Conservation (phyloP, 768 basidiomycete species). For the Suillus clintonianus region DNA sequence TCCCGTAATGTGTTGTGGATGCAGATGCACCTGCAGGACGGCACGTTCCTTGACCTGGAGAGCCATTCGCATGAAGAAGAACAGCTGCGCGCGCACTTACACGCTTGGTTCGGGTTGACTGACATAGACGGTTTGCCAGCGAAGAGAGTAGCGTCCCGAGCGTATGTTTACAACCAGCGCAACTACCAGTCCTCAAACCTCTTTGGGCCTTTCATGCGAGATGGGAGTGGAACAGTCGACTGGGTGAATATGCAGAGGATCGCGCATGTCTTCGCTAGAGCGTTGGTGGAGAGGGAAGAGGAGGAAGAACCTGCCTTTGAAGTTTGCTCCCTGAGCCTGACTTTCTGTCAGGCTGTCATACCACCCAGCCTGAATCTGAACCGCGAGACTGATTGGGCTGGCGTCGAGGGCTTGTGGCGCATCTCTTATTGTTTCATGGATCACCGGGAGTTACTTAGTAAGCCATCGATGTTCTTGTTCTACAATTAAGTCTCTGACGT, state of each 20-base stretch:
- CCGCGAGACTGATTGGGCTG: constrained; percentile 31
- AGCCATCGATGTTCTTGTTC: constrained; percentile 24
- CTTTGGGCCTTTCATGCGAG: constrained; percentile 58
- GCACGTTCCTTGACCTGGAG: constrained; percentile 45
- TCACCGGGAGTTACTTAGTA: constrained; percentile 65
- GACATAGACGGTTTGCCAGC: constrained; percentile 36
- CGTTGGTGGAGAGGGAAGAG: constrained; percentile 44
- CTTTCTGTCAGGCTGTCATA: constrained; percentile 54
- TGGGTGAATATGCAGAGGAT: constrained; percentile 62
- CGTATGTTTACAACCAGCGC: constrained; percentile 62
- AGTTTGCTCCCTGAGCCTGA: constrained; percentile 46
- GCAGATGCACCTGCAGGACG: constrained; percentile 41
- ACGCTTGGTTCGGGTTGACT: constrained; percentile 60
- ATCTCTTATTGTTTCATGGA: constrained; percentile 71
- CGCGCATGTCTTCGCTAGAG: constrained; percentile 57
- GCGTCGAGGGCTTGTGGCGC: constrained; percentile 59
- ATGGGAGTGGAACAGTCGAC: constrained; percentile 48
- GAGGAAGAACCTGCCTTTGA: constrained; percentile 32
- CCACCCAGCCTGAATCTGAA: constrained; percentile 38
- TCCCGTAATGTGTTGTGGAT: constrained; percentile 58
- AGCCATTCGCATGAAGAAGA: constrained; percentile 33
- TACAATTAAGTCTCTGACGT: neutral
- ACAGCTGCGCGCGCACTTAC: constrained; percentile 53
- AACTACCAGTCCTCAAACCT: constrained; percentile 51
- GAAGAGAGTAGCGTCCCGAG: constrained; percentile 44